phyloP scores from a whole-genome alignment of 148 eudicot genomes.

The Silene latifolia region DNA sequence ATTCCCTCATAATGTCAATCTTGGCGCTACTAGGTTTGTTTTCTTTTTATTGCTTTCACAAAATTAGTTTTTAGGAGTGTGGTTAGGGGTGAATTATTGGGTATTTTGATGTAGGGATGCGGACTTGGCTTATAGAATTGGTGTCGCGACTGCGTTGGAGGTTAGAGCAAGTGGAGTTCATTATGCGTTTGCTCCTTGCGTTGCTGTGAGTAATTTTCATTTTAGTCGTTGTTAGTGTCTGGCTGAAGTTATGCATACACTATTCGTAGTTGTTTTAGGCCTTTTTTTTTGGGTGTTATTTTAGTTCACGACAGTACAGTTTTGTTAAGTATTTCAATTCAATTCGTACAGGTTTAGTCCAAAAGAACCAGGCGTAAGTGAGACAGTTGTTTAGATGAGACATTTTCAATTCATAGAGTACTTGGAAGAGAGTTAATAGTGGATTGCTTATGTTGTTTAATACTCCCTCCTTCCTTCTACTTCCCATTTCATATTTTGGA shows the following conservation, averaged over 20 bases:
- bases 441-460: not conserved
- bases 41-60: not conserved
- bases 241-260: not conserved
- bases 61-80: not conserved
- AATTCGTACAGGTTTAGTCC: no score
- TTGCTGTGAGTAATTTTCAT: slow-evolving; percentile 58
- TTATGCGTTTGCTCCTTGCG: slow-evolving; percentile 79
- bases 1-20: slow-evolving; percentile 89
- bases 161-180: slow-evolving; percentile 80
- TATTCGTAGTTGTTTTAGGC: not conserved
- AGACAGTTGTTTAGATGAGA: not conserved
- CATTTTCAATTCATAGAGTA: not conserved
- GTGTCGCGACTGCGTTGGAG: slow-evolving; percentile 87
- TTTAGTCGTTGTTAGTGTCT: not conserved
- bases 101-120: slow-evolving; percentile 54
- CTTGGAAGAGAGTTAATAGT: not conserved
- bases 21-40: slow-evolving; percentile 87
- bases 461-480: no score
- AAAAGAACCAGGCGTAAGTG: not conserved
- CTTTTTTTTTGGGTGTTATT: no score
- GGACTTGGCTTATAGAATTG: slow-evolving; percentile 71
- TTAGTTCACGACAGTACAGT: no score
- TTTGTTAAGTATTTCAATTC: no score
- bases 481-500: no score
- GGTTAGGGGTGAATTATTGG: not conserved